Base-by-base conservation (phyloP, 495 filamentous ascomycete genomes). In the Penicillium pancosmium region DNA sequence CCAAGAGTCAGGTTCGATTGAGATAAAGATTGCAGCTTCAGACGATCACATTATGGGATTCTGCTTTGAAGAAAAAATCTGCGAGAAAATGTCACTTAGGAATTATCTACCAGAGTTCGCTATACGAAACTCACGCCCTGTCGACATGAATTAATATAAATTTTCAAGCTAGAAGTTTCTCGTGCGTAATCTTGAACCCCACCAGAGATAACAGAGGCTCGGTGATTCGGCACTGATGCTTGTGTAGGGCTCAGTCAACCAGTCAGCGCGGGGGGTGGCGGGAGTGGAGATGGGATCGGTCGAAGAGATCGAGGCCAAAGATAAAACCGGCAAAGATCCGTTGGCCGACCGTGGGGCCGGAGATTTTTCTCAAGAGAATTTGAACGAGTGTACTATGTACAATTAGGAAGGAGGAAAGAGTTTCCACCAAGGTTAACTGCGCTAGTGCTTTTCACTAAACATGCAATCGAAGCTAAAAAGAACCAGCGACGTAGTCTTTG, bases 251-350 rank as follows among this genome's bases (percentile, higher is more conserved):
- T 48, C 23, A 31, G 27, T 48, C 15, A 7, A 48, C 46, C 46
- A 48, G 46, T 48, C 21, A 48, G 46, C 19, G 46, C 8, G 6
- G 21, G 31, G 46, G 1, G 46, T n/a, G 1, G 21, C 19, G 21
- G 11, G 15, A 21, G 51, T 55, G 57, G 57, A 23, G n/a, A 46
- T 15, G 19, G 19, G 33, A 50, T 60, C 44, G 57, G 41, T 36
- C 15, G 43, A 23, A 23, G 23, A 43, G 44, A 59, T 59, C 57
- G 51, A 50, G 12, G 5, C 19, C 27, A 31, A 23, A 23, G 27
- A 31, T 7, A 31, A 59, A 54, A 41, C 34, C 43, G 50, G 50
- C 5, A 41, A 19, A 54, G 50, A 54, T 55, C 57, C 34, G 57
- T n/a, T n/a, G 21, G 23, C 21, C 57, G 51, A 59, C 51, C 50